phyloP scores from a whole-genome alignment of 495 filamentous ascomycete species.

The Penicillium pulvis region DNA sequence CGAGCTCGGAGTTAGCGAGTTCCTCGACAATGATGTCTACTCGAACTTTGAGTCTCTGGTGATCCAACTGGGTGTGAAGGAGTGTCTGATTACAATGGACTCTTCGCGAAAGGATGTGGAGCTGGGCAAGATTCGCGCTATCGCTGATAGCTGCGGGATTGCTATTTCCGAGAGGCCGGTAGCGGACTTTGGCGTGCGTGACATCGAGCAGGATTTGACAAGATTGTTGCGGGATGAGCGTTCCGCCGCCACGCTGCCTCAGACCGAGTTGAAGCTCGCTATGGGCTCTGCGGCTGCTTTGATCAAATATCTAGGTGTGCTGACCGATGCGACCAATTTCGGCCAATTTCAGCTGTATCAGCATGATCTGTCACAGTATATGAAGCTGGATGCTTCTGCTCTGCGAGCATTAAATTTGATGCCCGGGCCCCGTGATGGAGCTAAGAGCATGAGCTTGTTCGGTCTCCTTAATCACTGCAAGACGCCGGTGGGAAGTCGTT shows the following conservation, averaged over 20 bases:
- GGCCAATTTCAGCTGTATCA: constrained; percentile 97
- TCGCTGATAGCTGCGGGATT: constrained; percentile 89
- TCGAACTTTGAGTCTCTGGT: constrained; percentile 97
- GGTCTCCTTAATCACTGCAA: constrained; percentile 97
- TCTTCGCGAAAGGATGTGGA: constrained; percentile 82
- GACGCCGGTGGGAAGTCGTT: constrained; percentile 85
- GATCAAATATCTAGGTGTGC: constrained; percentile 91
- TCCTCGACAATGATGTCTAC: constrained; percentile 96
- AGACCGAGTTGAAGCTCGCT: constrained; percentile 92
- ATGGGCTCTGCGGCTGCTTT: constrained; percentile 94
- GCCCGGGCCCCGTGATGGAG: constrained; percentile 90
- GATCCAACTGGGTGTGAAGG: constrained; percentile 94
- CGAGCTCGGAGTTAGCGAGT: constrained; percentile 95
- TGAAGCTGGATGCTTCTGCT: constrained; percentile 97
- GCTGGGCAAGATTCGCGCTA: constrained; percentile 79
- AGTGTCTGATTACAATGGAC: constrained; percentile 83
- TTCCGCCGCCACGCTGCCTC: constrained; percentile 71
- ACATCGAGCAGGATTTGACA: constrained; percentile 95
- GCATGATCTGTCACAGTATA: constrained; percentile 94
- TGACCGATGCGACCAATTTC: constrained; percentile 91
- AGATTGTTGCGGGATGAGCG: constrained; percentile 84
- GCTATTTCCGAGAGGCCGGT: constrained; percentile 77
- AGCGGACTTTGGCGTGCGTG: constrained; percentile 81
- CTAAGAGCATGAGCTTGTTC: constrained; percentile 97
- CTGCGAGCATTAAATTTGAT: constrained; percentile 94